Conservation (phyloP, 805 yeast genomes). For the Candida hungchunana region DNA sequence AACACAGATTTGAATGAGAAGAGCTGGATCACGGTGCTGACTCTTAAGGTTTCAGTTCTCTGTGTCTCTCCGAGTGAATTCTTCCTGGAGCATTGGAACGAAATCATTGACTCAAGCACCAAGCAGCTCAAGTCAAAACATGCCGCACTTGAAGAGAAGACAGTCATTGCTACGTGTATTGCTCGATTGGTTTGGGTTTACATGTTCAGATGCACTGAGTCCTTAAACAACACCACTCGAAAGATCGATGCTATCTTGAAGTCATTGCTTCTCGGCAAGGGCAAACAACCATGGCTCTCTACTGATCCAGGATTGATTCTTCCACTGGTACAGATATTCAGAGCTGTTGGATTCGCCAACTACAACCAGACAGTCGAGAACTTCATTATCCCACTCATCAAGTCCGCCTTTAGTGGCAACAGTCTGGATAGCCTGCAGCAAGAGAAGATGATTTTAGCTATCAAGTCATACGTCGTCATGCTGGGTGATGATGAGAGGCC, state of each 20-base stretch:
- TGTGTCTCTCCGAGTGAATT: constrained; percentile 78
- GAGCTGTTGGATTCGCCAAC: constrained; percentile 75
- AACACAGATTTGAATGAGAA: constrained; percentile 41
- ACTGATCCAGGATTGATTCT: constrained; percentile 57
- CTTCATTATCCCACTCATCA: constrained; percentile 66
- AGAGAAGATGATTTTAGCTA: constrained; percentile 66
- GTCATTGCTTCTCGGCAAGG: constrained; percentile 48
- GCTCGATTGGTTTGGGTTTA: constrained; percentile 88
- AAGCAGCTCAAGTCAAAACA: constrained; percentile 63
- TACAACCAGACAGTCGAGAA: constrained; percentile 78
- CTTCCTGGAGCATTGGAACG: constrained; percentile 70
- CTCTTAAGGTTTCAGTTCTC: constrained; percentile 65
- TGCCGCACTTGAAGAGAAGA: constrained; percentile 36
- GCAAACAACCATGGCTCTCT: constrained; percentile 74
- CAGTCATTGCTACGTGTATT: constrained; percentile 57
- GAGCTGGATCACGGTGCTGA: constrained; percentile 65
- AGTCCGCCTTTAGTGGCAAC: constrained; percentile 52
- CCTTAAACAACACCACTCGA: constrained; percentile 81
- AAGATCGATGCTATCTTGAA: constrained; percentile 64
- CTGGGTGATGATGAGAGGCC: constrained; percentile 68
- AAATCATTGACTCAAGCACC: constrained; percentile 58
- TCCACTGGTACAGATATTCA: constrained; percentile 67
- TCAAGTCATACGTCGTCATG: constrained; percentile 68
- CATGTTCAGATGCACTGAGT: constrained; percentile 79
- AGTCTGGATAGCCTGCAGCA: constrained; percentile 59